Conservation (phyloP, 352 stramenopile genomes). For the Plasmopara viticola region DNA sequence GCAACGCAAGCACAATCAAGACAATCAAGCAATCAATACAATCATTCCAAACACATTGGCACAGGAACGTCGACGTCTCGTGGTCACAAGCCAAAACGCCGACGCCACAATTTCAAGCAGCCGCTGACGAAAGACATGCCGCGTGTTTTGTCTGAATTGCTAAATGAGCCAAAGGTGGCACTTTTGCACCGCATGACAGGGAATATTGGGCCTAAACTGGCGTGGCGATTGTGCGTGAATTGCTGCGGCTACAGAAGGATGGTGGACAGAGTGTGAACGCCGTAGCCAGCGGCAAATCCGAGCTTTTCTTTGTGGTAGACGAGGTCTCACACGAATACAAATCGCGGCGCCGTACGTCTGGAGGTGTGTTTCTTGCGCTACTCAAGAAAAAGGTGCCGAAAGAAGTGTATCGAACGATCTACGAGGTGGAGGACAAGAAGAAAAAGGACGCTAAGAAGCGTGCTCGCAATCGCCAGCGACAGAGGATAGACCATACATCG, state of each 20-base stretch:
- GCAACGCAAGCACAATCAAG: constrained; percentile 7
- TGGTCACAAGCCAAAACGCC: constrained; percentile 17
- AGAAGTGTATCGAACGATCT: constrained; percentile 69
- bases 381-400: constrained; percentile 57
- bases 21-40: constrained; percentile 3
- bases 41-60: constrained; percentile 4
- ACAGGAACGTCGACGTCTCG: constrained; percentile 4
- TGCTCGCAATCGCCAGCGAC: constrained; percentile 32
- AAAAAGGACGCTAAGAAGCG: constrained; percentile 75
- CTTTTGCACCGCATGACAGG: constrained; percentile 69
- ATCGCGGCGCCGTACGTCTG: constrained; percentile 57
- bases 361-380: constrained; percentile 61
- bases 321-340: constrained; percentile 32
- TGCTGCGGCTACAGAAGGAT: constrained; percentile 54
- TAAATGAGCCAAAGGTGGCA: constrained; percentile 63
- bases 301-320: constrained; percentile 44
- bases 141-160: constrained; percentile 40
- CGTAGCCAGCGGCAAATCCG: constrained; percentile 34
- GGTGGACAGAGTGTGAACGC: constrained; percentile 52
- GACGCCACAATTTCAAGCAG: constrained; percentile 36
- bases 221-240: constrained; percentile 57
- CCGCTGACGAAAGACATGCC: constrained; percentile 50
- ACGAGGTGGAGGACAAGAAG: constrained; percentile 60
- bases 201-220: constrained; percentile 46
- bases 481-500: constrained; percentile 60